These are phyloP conservation scores for Picea abies DNA, from an alignment of 83 land plant genomes.

Conservation along the genomic window DNA sequence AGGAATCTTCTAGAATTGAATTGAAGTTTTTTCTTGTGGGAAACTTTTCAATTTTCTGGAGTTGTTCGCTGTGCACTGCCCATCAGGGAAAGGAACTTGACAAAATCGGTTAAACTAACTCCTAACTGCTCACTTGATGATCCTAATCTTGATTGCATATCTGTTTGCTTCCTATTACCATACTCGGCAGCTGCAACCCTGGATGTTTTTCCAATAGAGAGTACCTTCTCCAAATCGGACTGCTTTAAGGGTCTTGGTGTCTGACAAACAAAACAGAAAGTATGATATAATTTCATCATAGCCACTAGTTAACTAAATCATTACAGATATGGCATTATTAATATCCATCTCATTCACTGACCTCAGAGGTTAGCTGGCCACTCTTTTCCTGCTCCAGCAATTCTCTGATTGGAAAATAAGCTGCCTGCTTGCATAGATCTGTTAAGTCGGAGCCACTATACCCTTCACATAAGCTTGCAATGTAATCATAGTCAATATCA, in stretches of 20 bases:
- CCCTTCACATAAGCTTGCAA: conserved; percentile 87
- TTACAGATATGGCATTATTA: not conserved
- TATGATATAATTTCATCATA: not conserved
- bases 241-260: conserved; percentile 58
- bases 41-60: too few species aligned
- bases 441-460: conserved; percentile 92
- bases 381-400: conserved; percentile 62
- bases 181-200: conserved; percentile 55
- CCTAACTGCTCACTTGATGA: not conserved
- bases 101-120: not conserved
- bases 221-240: conserved; percentile 64
- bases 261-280: conserved; percentile 26
- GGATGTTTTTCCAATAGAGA: conserved; percentile 52
- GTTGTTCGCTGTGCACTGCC: not conserved
- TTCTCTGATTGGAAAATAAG: conserved; percentile 89
- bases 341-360: not conserved
- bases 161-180: not conserved
- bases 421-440: conserved; percentile 95
- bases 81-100: not conserved
- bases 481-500: conserved; percentile 58
- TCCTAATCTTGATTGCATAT: not conserved
- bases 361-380: too few species aligned
- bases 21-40: too few species aligned
- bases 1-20: too few species aligned
- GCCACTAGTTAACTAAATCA: not conserved